These are phyloP conservation scores for Epithemia pelagica DNA, from an alignment of 108 stramenopile species.

Conservation along the genomic window DNA sequence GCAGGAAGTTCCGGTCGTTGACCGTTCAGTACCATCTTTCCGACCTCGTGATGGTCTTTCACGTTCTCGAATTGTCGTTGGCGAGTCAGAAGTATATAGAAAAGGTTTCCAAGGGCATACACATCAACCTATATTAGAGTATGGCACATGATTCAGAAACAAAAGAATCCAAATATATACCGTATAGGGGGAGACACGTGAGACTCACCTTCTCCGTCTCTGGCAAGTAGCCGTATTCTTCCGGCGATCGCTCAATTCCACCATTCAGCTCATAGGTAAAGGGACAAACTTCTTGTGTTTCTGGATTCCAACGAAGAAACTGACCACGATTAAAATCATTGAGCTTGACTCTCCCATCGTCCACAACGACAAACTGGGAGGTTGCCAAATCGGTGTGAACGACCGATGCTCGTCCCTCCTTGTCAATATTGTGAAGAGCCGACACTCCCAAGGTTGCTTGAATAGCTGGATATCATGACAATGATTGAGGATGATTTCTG, in stretches of 20 bases:
- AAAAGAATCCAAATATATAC: no score
- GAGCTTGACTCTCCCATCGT: conserved; percentile 39
- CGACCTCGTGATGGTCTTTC: no score
- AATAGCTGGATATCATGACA: conserved; percentile 7
- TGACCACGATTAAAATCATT: conserved; percentile 72
- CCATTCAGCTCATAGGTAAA: conserved; percentile 42
- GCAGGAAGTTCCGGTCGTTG: no score
- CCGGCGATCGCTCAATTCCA: conserved; percentile 55
- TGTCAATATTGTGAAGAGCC: conserved; percentile 34
- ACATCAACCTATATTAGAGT: no score
- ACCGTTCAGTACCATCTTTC: no score
- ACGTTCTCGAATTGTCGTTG: no score
- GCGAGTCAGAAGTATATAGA: conserved; percentile 4
- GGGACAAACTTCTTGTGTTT: conserved; percentile 22
- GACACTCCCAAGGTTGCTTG: conserved; percentile 37
- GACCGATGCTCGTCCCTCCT: conserved; percentile 37
- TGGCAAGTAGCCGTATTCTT: conserved; percentile 51
- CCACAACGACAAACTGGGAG: conserved; percentile 39
- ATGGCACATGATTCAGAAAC: no score
- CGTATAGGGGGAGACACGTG: no score
- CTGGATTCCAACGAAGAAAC: conserved; percentile 44
- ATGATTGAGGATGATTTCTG: not conserved
- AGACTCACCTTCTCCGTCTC: conserved; percentile 37
- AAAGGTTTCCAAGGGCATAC: conserved; percentile 4
- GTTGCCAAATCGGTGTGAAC: conserved; percentile 58